These are phyloP conservation scores for Pseudognaphalium luteoalbum DNA, from an alignment of 129 eudicot genomes.

Conservation along the genomic window DNA sequence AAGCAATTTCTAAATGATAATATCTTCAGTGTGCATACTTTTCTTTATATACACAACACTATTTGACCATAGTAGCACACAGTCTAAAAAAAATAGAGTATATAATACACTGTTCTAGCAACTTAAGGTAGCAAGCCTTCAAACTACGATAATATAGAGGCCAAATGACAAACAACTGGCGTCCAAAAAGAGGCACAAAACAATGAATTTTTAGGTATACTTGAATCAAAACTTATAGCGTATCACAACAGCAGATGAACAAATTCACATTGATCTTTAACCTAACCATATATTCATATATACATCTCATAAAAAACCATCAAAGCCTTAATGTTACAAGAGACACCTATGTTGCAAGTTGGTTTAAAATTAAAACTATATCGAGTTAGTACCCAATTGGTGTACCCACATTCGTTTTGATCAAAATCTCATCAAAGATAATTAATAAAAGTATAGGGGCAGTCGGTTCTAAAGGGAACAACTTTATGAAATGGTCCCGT, in stretches of 20 bases:
- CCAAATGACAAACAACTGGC: background rate
- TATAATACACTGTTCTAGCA: background rate
- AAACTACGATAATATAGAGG: background rate
- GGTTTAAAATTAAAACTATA: background rate
- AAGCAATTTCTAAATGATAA: too few species aligned
- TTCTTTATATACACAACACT: too few species aligned
- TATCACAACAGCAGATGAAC: background rate
- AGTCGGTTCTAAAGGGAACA: too few species aligned
- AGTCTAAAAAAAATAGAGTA: background rate
- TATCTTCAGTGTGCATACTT: background rate
- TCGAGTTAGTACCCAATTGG: background rate
- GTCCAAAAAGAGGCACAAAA: too few species aligned
- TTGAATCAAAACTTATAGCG: background rate
- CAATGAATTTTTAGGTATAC: background rate
- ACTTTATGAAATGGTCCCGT: too few species aligned
- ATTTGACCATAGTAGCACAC: background rate
- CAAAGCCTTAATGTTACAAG: background rate
- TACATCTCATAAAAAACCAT: background rate
- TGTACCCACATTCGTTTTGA: background rate
- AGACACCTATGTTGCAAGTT: background rate
- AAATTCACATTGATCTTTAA: background rate
- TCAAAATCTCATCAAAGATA: background rate
- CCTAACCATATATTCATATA: too few species aligned
- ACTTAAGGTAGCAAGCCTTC: too few species aligned
- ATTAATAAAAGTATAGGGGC: too few species aligned